Base-by-base conservation (phyloP, 2,329 filamentous ascomycete species). In the Pseudodiploospora longispora region DNA sequence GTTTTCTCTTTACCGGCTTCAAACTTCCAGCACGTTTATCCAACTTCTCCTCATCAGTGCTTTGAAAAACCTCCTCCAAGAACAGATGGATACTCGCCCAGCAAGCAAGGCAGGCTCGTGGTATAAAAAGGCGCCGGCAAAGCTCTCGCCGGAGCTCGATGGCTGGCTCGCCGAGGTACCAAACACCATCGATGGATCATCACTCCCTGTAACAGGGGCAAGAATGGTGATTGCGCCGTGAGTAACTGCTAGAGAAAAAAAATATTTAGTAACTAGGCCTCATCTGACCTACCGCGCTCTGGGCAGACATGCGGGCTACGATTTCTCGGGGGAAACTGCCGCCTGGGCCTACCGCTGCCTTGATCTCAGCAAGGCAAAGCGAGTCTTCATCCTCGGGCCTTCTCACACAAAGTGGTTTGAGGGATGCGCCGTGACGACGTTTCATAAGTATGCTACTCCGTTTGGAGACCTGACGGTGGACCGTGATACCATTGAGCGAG, bases 321-420 rank as follows among this genome's bases (percentile, higher is more conserved):
- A 78, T 2, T 97, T 91, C 71, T 98, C 93, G 4, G 93, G 93
- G 6, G 79, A 83, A 34, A 91, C 88, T 53, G 93, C 93, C 36
- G 93, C 90, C 36, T 97, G 88, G 82, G 93, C 93, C 6, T 98
- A 97, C 68, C 93, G 87, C 65, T 78, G 79, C 6, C 81, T 95
- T 40, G 89, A 97, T 62, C 75, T 97, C 44, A 83, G 80, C 47
- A 78, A 80, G 49, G 84, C 82, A 27, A 95, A 94, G 65, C 84
- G 89, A 3, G 78, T 98, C 51, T 97, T 98, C 59, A 72, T 98
- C 36, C 78, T 98, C 10, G 93, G 93, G 0, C 93, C 93, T 3
- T 96, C 91, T 1, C 93, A 98, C 59, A 88, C 91, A 40, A 1
- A 3, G 3, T 30, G 29, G 1, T 37, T 97, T 2, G 70, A 76